Percentiles rank a stretch among this genome's conserved stretches.
Evolutionary conservation across 805 yeast species (phyloP).

Genomic region (Kluyveromyces wickerhamii): DNA sequence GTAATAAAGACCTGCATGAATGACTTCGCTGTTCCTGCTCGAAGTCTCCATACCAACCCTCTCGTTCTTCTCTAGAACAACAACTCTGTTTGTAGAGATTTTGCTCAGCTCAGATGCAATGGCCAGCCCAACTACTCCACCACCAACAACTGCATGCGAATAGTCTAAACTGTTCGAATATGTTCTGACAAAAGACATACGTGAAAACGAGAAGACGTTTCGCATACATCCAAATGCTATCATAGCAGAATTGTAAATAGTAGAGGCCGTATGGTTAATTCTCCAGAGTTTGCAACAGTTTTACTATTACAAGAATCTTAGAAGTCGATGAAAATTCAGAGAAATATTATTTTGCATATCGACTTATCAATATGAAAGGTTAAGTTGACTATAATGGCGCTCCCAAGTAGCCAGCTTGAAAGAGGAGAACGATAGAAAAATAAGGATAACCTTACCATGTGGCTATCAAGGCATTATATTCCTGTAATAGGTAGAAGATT

Average conservation of each 20-base stretch:
- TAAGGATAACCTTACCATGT: too few species aligned
- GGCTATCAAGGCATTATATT: too few species aligned
- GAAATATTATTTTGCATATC: too few species aligned
- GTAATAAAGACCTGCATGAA: constrained; percentile 85
- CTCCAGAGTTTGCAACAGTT: background rate
- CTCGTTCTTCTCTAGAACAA: constrained; percentile 61
- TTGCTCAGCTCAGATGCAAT: constrained; percentile 61
- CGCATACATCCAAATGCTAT: too few species aligned
- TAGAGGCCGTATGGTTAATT: background rate
- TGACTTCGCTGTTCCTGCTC: constrained; percentile 85
- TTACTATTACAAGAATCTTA: too few species aligned
- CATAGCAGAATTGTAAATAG: too few species aligned
- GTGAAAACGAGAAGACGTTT: too few species aligned
- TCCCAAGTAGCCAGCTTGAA: too few species aligned
- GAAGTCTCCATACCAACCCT: constrained; percentile 74
- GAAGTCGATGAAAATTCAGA: too few species aligned
- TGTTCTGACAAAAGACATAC: background rate
- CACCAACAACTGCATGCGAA: constrained; percentile 72
- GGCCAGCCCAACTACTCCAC: constrained; percentile 79
- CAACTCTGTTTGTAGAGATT: constrained; percentile 40
- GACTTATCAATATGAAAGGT: too few species aligned
- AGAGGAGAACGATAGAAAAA: too few species aligned
- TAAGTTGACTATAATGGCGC: too few species aligned
- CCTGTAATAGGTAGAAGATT: background rate
- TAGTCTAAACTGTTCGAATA: constrained; percentile 35